Conservation (phyloP, 805 yeast genomes). For the Wickerhamomyces subpelliculosus region DNA sequence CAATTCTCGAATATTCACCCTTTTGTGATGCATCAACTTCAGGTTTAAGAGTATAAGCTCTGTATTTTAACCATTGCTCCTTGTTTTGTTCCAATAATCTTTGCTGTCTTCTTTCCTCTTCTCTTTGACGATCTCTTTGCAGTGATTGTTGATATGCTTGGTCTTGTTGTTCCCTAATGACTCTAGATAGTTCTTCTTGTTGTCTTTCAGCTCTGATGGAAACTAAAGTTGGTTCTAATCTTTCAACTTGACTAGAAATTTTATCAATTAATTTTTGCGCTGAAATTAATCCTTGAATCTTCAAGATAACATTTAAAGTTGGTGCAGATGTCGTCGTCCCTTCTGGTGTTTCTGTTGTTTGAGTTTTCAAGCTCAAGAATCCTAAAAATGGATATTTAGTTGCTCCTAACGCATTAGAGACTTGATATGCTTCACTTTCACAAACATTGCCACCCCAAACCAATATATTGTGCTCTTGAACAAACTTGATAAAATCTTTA, state of each 20-base stretch:
- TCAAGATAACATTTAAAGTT: conserved; percentile 52
- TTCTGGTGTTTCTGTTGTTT: conserved; percentile 41
- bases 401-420: conserved; percentile 66
- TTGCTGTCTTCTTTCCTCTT: conserved; percentile 29
- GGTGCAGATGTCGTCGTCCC: conserved; percentile 49
- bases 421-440: conserved; percentile 79
- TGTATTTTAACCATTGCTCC: conserved; percentile 45
- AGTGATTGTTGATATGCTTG: conserved; percentile 68
- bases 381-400: conserved; percentile 80
- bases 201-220: conserved; percentile 57
- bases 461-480: conserved; percentile 45
- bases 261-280: conserved; percentile 36
- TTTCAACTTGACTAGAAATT: conserved; percentile 39
- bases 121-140: conserved; percentile 54
- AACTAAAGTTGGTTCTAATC: conserved; percentile 55
- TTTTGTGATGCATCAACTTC: conserved; percentile 22
- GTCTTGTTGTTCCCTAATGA: conserved; percentile 67
- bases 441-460: conserved; percentile 86
- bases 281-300: conserved; percentile 51
- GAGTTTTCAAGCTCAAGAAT: conserved; percentile 60
- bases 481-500: conserved; percentile 38
- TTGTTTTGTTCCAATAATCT: conserved; percentile 17
- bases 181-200: conserved; percentile 49
- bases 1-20: conserved; percentile 48
- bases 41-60: conserved; percentile 26